Conservation (phyloP, 495 filamentous ascomycete genomes). For the Chaetomium cochliodes region DNA sequence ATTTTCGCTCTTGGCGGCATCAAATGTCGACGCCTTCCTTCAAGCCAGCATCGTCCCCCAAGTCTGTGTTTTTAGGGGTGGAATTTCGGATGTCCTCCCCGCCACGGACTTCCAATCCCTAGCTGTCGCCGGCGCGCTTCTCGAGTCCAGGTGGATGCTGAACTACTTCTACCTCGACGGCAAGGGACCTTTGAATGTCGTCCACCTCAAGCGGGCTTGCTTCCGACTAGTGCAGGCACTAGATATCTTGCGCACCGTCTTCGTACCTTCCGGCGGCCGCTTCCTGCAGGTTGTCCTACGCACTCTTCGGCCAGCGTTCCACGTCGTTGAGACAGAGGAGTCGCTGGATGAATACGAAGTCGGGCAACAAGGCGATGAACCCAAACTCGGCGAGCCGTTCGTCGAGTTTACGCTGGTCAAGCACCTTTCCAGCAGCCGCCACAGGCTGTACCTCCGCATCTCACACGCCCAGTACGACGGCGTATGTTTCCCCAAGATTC, state of each 20-base stretch:
- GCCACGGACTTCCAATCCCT: constrained; percentile 63
- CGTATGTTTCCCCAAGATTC: constrained; percentile 58
- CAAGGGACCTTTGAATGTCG: constrained; percentile 47
- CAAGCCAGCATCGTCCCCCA: constrained; percentile 55
- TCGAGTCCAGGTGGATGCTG: constrained; percentile 43
- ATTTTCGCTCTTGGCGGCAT: constrained; percentile 49
- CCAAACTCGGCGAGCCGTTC: constrained; percentile 54
- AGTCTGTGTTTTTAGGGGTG: constrained; percentile 55
- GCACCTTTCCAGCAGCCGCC: constrained; percentile 44
- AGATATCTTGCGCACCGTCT: constrained; percentile 64
- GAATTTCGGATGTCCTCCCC: constrained; percentile 52
- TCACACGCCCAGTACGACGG: constrained; percentile 71
- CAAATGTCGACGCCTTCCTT: constrained; percentile 50
- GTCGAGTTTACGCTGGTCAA: constrained; percentile 55
- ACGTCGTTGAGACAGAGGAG: constrained; percentile 51
- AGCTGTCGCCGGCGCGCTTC: constrained; percentile 55
- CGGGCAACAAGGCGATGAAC: constrained; percentile 38
- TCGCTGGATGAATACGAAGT: constrained; percentile 41
- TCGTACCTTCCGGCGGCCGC: constrained; percentile 53
- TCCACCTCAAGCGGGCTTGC: constrained; percentile 46
- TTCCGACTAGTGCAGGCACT: constrained; percentile 45
- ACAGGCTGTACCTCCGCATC: constrained; percentile 59
- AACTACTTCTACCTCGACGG: constrained; percentile 61
- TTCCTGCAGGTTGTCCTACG: constrained; percentile 62
- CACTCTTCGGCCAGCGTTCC: constrained; percentile 51